Evolutionary conservation across 139 green algal species (phyloP).

Genomic region (Astrephomene gubernaculifera): DNA sequence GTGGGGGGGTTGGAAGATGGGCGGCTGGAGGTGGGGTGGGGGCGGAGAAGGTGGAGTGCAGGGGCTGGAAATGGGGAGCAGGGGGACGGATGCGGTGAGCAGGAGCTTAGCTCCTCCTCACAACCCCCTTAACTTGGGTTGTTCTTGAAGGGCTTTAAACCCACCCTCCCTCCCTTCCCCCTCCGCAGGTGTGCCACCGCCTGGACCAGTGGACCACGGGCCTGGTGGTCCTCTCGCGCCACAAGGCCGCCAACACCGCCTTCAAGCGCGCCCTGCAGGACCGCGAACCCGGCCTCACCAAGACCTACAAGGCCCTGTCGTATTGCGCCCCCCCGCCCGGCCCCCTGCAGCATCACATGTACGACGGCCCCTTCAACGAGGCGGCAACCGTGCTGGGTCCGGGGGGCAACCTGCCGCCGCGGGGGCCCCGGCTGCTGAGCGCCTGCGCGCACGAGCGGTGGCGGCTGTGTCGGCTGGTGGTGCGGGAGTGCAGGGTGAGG

Average conservation of each 20-base stretch:
- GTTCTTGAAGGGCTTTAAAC: too few species aligned
- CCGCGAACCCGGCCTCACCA: conserved; percentile 28
- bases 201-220: conserved; percentile 52
- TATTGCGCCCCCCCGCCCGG: conserved; percentile 16
- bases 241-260: conserved; percentile 35
- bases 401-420: conserved; percentile 29
- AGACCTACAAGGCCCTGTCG: conserved; percentile 47
- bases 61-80: too few species aligned
- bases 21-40: too few species aligned
- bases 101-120: too few species aligned
- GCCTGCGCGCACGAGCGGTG: conserved; percentile 1
- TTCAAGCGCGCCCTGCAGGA: conserved; percentile 50
- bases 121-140: too few species aligned
- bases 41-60: too few species aligned
- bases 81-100: too few species aligned
- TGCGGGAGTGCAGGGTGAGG: conserved; percentile 14
- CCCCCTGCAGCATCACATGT: conserved; percentile 52
- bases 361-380: conserved; percentile 39
- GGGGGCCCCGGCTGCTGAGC: conserved; percentile 38
- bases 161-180: neutral
- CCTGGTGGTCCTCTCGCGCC: conserved; percentile 43
- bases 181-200: conserved; percentile 47
- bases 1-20: neutral
- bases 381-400: conserved; percentile 8
- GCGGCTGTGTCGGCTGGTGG: neutral